A percentile compares a stretch with the other conserved stretches of the same genome.
phyloP scores from a whole-genome alignment of 2,329 filamentous ascomycete species.

The Fusarium pseudocircinatum region DNA sequence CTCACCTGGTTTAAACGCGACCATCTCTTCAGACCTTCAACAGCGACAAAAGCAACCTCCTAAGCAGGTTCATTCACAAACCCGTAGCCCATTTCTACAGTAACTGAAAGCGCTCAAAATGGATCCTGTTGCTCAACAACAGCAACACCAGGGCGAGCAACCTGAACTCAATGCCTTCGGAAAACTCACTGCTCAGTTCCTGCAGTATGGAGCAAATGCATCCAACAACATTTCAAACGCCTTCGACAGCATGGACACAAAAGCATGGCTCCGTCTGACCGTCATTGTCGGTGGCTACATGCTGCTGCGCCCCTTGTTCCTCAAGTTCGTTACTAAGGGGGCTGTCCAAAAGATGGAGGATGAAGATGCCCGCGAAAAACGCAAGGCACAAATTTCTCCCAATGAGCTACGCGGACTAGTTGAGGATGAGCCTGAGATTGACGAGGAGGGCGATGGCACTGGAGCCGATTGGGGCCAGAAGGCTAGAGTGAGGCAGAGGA shows the following conservation, averaged over 20 bases:
- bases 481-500: conserved; percentile 74
- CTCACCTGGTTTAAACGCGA: background rate
- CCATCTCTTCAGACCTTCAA: background rate
- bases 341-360: conserved; percentile 73
- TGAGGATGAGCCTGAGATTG: conserved; percentile 62
- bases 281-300: conserved; percentile 78
- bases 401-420: conserved; percentile 71
- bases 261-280: conserved; percentile 74
- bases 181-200: conserved; percentile 46
- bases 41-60: background rate
- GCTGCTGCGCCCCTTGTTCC: conserved; percentile 77
- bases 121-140: conserved; percentile 41
- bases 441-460: conserved; percentile 57
- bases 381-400: conserved; percentile 68
- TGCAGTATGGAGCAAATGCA: conserved; percentile 51
- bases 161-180: conserved; percentile 48
- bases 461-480: conserved; percentile 74
- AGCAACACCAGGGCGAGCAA: conserved; percentile 41
- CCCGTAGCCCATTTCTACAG: background rate
- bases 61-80: background rate
- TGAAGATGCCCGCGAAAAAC: conserved; percentile 61
- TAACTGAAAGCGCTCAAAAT: conserved; percentile 13
- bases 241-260: conserved; percentile 60
- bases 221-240: conserved; percentile 60
- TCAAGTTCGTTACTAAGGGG: conserved; percentile 71